Base-by-base conservation (phyloP, 768 basidiomycete genomes). In the Tremella fuciformis region DNA sequence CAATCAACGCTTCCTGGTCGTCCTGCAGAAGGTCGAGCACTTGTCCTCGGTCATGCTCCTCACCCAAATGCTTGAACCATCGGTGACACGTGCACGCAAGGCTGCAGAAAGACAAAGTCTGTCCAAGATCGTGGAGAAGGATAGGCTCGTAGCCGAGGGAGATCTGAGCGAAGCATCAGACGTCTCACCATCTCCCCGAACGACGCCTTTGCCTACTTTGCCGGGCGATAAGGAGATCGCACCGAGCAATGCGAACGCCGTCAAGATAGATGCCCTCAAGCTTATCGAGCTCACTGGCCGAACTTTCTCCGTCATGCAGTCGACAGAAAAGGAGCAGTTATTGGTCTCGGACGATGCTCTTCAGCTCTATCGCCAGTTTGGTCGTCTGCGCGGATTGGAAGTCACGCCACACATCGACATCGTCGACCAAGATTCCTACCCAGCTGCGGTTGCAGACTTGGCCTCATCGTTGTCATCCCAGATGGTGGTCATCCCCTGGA, bases 1-100 rank as follows among this genome's bases (percentile, higher is more conserved):
- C n/a, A 34, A 34, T 3, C 38, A 34, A 19, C 82, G 85, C 8
- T 89, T 93, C 78, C 86, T 88, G 0, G 84, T 97, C 59, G 85
- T 98, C 16, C 82, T 98, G 16, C 91, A 94, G 74, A 89, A 86
- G 73, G 79, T 93, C 49, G 94, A 96, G 67, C 89, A 92, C 72
- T 74, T 98, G 0, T 87, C 92, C 0, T 84, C 88, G 8, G 85
- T 90, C 77, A 93, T 99, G 91, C 84, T 89, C 0, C 79, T 99
- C 55, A 84, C 88, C 0, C 88, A 93, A 69, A 84, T 97, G 55
- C 80, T 97, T 41, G 85, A 86, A 22, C 73, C 77, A 0, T 66
- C 41, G 2, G 49, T 55, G 1, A 58, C 51, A 0, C 37, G 25
- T 37, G 19, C 40, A 18, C 55, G 53, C 19, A 55, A 60, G 15